Base-by-base conservation (phyloP, 352 stramenopile genomes). In the Stephanocyclus meneghinianus region DNA sequence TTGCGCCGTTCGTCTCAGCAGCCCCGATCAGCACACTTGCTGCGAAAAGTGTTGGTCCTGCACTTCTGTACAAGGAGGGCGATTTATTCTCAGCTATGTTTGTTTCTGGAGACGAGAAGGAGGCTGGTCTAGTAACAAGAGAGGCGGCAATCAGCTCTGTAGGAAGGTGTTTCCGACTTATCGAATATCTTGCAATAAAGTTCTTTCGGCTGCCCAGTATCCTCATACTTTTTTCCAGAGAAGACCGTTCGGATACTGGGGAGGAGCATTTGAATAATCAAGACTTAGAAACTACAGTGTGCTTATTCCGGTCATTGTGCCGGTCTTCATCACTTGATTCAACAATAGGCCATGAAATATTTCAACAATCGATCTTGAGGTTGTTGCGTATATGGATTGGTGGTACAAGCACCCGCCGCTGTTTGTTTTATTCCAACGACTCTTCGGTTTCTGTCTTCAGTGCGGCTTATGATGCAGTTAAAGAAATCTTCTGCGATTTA, bases 311-410 rank as follows among this genome's bases (percentile, higher is more conserved):
- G 18, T 78, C 70, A 18, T 53, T 86, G 42, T 81, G 71, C 73
- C 64, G 65, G 29, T 79, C 48, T 32, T 66, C 74, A n/a, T 67
- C 61, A 65, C 32, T 78, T 48, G 68, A 76, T 47, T 62, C 65
- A 76, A 26, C 47, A 30, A 66, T 81, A 7, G 66, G 61, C 13
- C 32, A 11, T 32, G 60, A 64, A 29, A 71, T 84, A 62, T 51
- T 83, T 74, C 26, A 84, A 40, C 59, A 77, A 15, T 83, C 80
- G 15, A 55, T 87, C 42, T 55, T 84, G 5, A 53, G 62, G 32
- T 74, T 87, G 45, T 50, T 85, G 30, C 76, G 81, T 35, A 83
- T 87, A 26, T 87, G 81, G 81, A 60, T 87, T 59, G 76, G 66
- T 53, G 79, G 69, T 29, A 74, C 72, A 26, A 57, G 72, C 61